Conservation (phyloP, 2,329 filamentous ascomycete genomes). For the Hypoxylon sp. region DNA sequence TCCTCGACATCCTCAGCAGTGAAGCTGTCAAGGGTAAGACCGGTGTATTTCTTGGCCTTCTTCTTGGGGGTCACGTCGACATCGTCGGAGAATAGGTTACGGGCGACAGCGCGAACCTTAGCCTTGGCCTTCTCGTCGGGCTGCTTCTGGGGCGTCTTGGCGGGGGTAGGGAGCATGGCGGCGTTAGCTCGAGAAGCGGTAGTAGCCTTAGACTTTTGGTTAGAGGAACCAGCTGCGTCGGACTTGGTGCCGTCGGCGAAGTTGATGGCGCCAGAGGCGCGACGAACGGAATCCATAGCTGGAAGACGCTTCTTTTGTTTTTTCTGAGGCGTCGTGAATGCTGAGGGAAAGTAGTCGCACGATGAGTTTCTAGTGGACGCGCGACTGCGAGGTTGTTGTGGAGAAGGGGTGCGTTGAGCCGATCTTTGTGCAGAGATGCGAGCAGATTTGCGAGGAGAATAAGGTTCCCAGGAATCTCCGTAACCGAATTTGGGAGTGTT, state of each 20-base stretch:
- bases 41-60: constrained; percentile 65
- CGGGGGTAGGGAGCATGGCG: constrained; percentile 77
- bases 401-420: constrained; percentile 65
- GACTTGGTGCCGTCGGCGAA: constrained; percentile 56
- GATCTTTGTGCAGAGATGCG: constrained; percentile 62
- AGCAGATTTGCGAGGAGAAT: constrained; percentile 73
- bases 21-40: constrained; percentile 66
- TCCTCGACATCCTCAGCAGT: constrained; percentile 63
- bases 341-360: constrained; percentile 51
- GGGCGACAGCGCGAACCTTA: constrained; percentile 63
- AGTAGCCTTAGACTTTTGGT: constrained; percentile 41
- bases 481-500: constrained; percentile 73
- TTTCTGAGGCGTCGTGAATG: constrained; percentile 60
- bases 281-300: constrained; percentile 57
- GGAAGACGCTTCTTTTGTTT: constrained; percentile 62
- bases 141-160: constrained; percentile 78
- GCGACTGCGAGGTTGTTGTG: constrained; percentile 47
- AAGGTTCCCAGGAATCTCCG: constrained; percentile 76
- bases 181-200: constrained; percentile 46
- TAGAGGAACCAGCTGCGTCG: constrained; percentile 46
- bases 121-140: constrained; percentile 59
- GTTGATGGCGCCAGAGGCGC: constrained; percentile 56
- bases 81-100: constrained; percentile 66
- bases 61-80: constrained; percentile 59
- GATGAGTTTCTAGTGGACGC: constrained; percentile 35